A percentile compares a stretch with the other conserved stretches of the same genome.
Evolutionary conservation across 495 filamentous ascomycete genomes (phyloP).

Genomic region (Beverwykella pulmonaria): DNA sequence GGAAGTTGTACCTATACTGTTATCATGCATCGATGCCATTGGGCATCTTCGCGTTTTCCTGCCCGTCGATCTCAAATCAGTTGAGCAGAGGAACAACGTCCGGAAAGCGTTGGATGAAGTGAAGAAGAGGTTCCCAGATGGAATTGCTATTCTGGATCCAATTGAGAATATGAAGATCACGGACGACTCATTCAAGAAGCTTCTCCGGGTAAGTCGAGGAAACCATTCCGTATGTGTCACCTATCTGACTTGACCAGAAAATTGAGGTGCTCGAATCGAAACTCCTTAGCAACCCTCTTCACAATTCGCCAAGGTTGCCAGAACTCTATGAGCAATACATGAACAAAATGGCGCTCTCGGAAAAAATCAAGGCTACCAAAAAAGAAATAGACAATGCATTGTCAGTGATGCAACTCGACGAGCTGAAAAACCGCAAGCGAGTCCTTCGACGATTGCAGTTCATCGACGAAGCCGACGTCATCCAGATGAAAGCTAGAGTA

Average conservation of each 20-base stretch:
- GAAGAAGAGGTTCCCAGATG: slow-evolving; percentile 85
- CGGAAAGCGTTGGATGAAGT: slow-evolving; percentile 74
- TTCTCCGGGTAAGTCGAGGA: slow-evolving; percentile 65
- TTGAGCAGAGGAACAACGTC: slow-evolving; percentile 64
- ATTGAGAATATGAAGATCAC: slow-evolving; percentile 93
- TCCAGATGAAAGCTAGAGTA: slow-evolving; percentile 92
- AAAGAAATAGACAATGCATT: slow-evolving; percentile 82
- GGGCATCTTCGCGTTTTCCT: slow-evolving; percentile 77
- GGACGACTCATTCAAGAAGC: slow-evolving; percentile 89
- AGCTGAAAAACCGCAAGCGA: slow-evolving; percentile 92
- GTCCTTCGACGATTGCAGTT: slow-evolving; percentile 96
- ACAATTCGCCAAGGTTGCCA: slow-evolving; percentile 79
- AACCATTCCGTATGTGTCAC: neutral
- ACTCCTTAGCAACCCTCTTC: slow-evolving; percentile 82
- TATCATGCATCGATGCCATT: slow-evolving; percentile 80
- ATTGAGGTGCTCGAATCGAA: slow-evolving; percentile 95
- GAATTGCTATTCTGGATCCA: slow-evolving; percentile 82
- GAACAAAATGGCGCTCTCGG: slow-evolving; percentile 70
- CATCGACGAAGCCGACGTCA: slow-evolving; percentile 90
- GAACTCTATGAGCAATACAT: slow-evolving; percentile 83
- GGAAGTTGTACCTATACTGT: slow-evolving; percentile 81
- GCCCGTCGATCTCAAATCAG: slow-evolving; percentile 68
- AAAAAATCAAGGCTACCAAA: slow-evolving; percentile 82
- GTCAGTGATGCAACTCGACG: slow-evolving; percentile 87
- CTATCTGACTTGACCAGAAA: slow-evolving; percentile 58